Evolutionary conservation across 139 green algal genomes (phyloP).

Genomic region (Chlorella sorokiniana): DNA sequence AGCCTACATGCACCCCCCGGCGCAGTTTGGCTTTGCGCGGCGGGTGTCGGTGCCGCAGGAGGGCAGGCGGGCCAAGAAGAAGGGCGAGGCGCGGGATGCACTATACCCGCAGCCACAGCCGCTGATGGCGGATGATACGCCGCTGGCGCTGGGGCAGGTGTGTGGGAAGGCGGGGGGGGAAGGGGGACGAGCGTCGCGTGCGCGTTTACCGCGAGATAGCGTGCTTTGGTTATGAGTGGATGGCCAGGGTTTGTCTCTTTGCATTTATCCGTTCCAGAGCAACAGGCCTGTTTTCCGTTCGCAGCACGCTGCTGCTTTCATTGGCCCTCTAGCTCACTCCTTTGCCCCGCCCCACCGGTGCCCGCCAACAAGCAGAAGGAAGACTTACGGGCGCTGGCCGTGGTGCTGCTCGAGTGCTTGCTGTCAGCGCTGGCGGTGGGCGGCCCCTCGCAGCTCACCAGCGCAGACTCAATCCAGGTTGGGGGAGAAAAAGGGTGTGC

Average conservation of each 20-base stretch:
- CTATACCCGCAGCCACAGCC: constrained; percentile 1
- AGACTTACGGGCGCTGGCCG: constrained; percentile 30
- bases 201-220: background rate
- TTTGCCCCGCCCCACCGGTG: background rate
- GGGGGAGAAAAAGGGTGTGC: background rate
- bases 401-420: constrained; percentile 47
- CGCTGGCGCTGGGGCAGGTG: constrained; percentile 39
- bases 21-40: constrained; percentile 14
- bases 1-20: too few relatives aligned
- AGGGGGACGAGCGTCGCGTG: background rate
- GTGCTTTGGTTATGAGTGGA: too few relatives aligned
- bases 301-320: background rate
- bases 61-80: background rate
- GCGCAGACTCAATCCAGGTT: constrained; percentile 28
- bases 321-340: background rate
- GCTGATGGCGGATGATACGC: constrained; percentile 39
- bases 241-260: too few relatives aligned
- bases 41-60: constrained; percentile 3
- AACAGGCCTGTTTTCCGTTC: too few relatives aligned
- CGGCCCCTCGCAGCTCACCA: constrained; percentile 23
- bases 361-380: constrained; percentile 1
- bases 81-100: background rate
- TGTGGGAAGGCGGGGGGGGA: background rate
- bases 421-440: constrained; percentile 20
- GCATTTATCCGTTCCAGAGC: too few relatives aligned